Percentiles rank a stretch among this genome's conserved stretches.
Evolutionary conservation across 805 yeast species (phyloP).

Genomic region (Saturnispora dispora): DNA sequence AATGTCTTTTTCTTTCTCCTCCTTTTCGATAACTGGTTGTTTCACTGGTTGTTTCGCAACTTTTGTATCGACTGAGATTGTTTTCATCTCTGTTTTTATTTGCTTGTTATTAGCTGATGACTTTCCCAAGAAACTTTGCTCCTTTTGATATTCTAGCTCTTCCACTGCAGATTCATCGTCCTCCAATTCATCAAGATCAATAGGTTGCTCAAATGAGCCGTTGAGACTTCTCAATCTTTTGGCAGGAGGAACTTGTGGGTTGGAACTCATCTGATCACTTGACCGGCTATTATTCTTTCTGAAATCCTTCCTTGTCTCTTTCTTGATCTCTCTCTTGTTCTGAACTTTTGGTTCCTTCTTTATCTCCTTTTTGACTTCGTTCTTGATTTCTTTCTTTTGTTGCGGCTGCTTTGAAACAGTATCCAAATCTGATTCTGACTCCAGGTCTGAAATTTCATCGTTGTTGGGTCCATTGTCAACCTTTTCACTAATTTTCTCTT

Average conservation of each 20-base stretch:
- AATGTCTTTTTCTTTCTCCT: background rate
- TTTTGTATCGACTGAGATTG: background rate
- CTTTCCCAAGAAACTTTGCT: background rate
- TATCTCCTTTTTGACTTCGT: background rate
- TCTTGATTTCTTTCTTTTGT: background rate
- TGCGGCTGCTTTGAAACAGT: background rate
- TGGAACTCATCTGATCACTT: background rate
- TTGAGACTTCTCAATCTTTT: conserved; percentile 3
- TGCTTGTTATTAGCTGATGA: background rate
- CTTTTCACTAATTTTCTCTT: background rate
- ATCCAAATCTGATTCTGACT: background rate
- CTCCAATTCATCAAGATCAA: conserved; percentile 12
- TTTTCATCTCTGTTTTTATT: background rate
- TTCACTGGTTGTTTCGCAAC: background rate
- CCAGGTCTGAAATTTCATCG: background rate
- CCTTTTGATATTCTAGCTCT: background rate
- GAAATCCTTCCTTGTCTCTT: background rate
- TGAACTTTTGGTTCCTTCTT: background rate
- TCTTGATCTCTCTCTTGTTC: background rate
- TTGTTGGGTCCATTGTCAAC: background rate
- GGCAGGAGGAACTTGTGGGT: background rate
- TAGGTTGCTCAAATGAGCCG: conserved; percentile 5
- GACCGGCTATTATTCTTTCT: background rate
- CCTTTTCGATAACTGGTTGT: background rate
- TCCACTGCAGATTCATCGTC: conserved; percentile 5